Evolutionary conservation across 768 basidiomycete genomes (phyloP), one percentile per base, ranked within the genome.

Genomic region (Paxillus involutus): DNA sequence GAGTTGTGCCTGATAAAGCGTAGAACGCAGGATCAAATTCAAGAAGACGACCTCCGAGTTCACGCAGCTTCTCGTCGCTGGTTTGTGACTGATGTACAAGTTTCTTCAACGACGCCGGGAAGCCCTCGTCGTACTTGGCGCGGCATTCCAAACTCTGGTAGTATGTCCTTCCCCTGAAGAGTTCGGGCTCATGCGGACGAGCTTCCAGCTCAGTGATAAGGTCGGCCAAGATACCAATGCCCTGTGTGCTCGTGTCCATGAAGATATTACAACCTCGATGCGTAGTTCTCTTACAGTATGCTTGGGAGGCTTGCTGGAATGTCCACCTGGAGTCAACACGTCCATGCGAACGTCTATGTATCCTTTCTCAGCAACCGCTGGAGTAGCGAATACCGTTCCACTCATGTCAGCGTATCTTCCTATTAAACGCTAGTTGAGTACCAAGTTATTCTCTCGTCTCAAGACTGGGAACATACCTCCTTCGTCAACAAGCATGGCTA

Each of bases 401-500:
- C 61, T 63, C 45, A 63, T 44, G 30, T 70, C 60, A 8, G 37
- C 41, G 47, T 61, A 73, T 32, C 63, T 65, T 51, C 65, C 73
- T 73, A 47, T 49, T 13, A 41, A n/a, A 42, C n/a, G 19, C 8
- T 11, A 42, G 10, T 52, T 57, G 32, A 59, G 29, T 40, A 8
- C 17, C 7, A n/a, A 6, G 0, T 8, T 30, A 16, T 8, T 10
- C 17, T 7, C 32, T 47, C 37, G 26, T 24, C 6, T 5, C 19
- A 39, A 44, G 10, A 32, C 10, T 8, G 9, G 11, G 13, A 47
- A 47, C 26, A 58, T 61, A 72, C 80, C 79, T 7, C 82, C 82
- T 71, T 86, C 85, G 53, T 86, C 85, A 11, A 85, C 73, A n/a
- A 84, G 63, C 61, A 85, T 68, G 1, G 80, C 68, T 47, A 85